Base-by-base conservation (phyloP, 768 basidiomycete species). In the Hygrophoropsis aurantiaca region DNA sequence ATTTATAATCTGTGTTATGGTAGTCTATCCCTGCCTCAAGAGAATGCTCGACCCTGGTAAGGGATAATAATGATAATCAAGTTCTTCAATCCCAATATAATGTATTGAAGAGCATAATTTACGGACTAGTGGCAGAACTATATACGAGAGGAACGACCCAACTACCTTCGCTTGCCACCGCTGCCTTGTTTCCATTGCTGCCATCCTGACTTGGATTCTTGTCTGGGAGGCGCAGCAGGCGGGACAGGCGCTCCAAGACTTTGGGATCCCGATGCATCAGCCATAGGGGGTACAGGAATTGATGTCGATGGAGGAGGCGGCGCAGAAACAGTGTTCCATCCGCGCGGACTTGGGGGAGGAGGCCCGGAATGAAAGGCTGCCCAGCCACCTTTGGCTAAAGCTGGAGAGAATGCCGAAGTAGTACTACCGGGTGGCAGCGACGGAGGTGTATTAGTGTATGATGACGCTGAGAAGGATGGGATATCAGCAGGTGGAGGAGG, bases 121-220 rank as follows among this genome's bases (percentile, higher is more conserved):
- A 33, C 24, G 4, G 18, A 37, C 18, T 23, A 24, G 8, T 26
- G 23, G 20, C 40, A 49, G 11, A 15, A 23, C 13, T 13, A 13
- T 13, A 18, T 30, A 30, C 27, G 6, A 30, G 13, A 13, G 7
- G 27, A 30, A 30, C 27, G 27, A 30, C 27, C 27, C 27, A 30
- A 33, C 54, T 50, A 67, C 43, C 38, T 58, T 42, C 56, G 62
- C 42, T 39, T 58, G 11, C 50, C 49, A 6, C 40, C 43, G 11
- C 21, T 54, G 39, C 53, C 58, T 46, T 59, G 60, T 27, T 63
- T 64, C 60, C 68, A 84, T 45, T 82, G 75, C 60, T 82, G 80
- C 82, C 82, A 84, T 33, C 74, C 78, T 19, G 75, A 73, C 39
- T 69, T 64, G 18, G 39, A 16, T 6, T 58, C 54, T 16, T 36